Conservation (phyloP, 2,329 filamentous ascomycete genomes). For the Chaetomiaceae sp. region DNA sequence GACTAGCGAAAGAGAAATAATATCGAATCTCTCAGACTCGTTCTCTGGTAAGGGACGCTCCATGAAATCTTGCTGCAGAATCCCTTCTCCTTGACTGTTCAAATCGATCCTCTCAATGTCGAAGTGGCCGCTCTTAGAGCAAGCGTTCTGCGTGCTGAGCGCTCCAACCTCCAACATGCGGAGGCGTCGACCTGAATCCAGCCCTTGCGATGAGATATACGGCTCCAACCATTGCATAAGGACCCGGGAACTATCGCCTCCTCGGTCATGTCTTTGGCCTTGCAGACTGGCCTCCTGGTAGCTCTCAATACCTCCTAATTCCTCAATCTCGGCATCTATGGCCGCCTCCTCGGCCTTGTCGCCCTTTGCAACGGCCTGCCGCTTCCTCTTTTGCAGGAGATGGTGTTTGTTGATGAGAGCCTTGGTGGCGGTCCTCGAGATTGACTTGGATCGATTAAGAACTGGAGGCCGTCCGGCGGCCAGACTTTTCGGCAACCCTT, state of each 20-base stretch:
- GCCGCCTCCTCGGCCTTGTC: slow-evolving; percentile 45
- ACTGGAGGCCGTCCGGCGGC: slow-evolving; percentile 55
- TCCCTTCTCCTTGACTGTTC: slow-evolving; percentile 77
- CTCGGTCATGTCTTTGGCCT: slow-evolving; percentile 61
- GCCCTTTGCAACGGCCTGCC: slow-evolving; percentile 51
- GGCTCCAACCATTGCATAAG: slow-evolving; percentile 59
- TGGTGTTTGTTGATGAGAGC: slow-evolving; percentile 63
- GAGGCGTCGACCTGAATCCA: slow-evolving; percentile 34
- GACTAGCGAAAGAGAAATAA: slow-evolving; percentile 87
- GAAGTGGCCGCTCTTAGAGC: slow-evolving; percentile 67
- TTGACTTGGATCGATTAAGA: slow-evolving; percentile 49
- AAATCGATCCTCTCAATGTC: slow-evolving; percentile 82
- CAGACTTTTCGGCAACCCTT: slow-evolving; percentile 40
- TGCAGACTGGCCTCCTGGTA: slow-evolving; percentile 68
- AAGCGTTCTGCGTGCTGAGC: slow-evolving; percentile 78
- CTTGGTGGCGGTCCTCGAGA: slow-evolving; percentile 62
- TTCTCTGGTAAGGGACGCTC: slow-evolving; percentile 66
- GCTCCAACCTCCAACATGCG: slow-evolving; percentile 86
- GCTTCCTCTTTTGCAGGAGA: slow-evolving; percentile 58
- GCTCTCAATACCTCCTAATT: slow-evolving; percentile 56
- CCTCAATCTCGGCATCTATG: slow-evolving; percentile 51
- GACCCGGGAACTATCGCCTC: slow-evolving; percentile 62
- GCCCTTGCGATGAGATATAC: slow-evolving; percentile 26
- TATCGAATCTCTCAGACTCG: slow-evolving; percentile 67
- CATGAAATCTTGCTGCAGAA: slow-evolving; percentile 93